Percentiles rank a stretch among this genome's conserved stretches.
These are phyloP conservation scores for Globisporangium uncinulatum DNA, from an alignment of 352 stramenopile species.

Conservation along the genomic window DNA sequence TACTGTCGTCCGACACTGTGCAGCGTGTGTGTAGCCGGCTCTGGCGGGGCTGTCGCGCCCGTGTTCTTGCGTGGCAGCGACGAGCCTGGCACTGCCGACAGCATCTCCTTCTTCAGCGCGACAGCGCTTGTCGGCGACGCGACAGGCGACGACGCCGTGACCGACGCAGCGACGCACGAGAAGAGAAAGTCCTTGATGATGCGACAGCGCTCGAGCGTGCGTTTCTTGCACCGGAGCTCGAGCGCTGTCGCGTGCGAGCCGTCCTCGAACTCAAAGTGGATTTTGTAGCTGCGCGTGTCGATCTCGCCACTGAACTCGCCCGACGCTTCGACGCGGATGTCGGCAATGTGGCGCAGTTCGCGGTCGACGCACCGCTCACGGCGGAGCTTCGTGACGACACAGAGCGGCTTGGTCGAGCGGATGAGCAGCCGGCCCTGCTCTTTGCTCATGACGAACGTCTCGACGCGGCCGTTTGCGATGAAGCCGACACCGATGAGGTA, in stretches of 20 bases:
- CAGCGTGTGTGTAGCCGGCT: conserved; percentile 3
- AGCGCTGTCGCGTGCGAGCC: conserved; percentile 41
- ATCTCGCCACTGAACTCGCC: conserved; percentile 64
- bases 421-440: conserved; percentile 30
- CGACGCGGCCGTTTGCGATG: conserved; percentile 46
- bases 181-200: conserved; percentile 52
- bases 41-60: background rate
- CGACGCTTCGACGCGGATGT: conserved; percentile 55
- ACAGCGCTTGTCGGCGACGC: conserved; percentile 1
- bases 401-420: conserved; percentile 47
- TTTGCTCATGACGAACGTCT: conserved; percentile 59
- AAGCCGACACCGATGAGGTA: conserved; percentile 38
- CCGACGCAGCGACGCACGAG: conserved; percentile 8
- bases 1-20: background rate
- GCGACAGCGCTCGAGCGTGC: conserved; percentile 42
- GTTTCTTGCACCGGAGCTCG: conserved; percentile 55
- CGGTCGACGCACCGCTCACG: conserved; percentile 35
- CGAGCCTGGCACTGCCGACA: conserved; percentile 15
- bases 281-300: conserved; percentile 62
- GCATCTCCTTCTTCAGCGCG: conserved; percentile 7
- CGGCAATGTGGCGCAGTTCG: conserved; percentile 47
- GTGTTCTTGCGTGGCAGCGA: conserved; percentile 17
- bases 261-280: conserved; percentile 72
- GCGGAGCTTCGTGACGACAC: conserved; percentile 23
- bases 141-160: background rate